These are phyloP conservation scores for Paspalum vaginatum DNA, from an alignment of 176 grass and related monocot genomes.

Conservation along the genomic window DNA sequence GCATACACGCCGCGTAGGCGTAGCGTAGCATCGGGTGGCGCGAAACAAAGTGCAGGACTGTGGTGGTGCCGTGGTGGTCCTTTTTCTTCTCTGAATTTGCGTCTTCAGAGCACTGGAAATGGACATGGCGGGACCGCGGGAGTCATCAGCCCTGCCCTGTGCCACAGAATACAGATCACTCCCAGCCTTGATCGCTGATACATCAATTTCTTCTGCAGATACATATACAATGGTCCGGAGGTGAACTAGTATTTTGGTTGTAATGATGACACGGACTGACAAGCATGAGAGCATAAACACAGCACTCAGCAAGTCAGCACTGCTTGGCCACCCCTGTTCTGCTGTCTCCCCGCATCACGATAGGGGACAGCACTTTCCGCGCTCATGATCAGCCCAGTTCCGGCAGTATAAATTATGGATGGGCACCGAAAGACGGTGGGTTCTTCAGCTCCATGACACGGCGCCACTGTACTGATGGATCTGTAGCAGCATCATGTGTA, in stretches of 20 bases:
- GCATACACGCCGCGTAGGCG: neutral
- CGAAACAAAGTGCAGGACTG: neutral
- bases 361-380: neutral
- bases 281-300: too few species aligned
- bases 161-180: neutral
- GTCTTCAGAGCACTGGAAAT: neutral
- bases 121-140: neutral
- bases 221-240: neutral
- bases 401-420: neutral
- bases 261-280: neutral
- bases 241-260: neutral
- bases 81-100: neutral
- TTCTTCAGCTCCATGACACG: neutral
- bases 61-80: neutral
- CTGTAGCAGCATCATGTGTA: neutral
- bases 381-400: neutral
- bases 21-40: neutral
- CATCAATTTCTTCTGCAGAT: neutral
- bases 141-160: neutral
- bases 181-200: neutral
- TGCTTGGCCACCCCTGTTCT: neutral
- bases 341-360: constrained; percentile 10
- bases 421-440: neutral
- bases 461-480: neutral
- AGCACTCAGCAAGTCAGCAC: neutral